These are phyloP conservation scores for Kwoniella europaea DNA, from an alignment of 768 basidiomycete genomes.

Conservation along the genomic window DNA sequence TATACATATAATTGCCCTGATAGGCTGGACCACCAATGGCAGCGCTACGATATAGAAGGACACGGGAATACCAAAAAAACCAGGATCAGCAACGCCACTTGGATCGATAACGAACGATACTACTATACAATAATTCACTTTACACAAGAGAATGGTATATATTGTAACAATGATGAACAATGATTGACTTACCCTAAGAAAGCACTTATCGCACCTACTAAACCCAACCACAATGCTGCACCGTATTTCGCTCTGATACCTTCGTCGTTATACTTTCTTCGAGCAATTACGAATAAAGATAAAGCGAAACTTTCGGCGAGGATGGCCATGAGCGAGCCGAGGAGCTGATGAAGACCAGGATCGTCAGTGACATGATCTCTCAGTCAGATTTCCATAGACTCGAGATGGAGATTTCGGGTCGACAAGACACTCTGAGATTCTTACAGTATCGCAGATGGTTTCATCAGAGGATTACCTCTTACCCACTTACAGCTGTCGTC, in stretches of 20 bases:
- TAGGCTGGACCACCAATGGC: slow-evolving; percentile 42
- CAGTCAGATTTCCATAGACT: background rate
- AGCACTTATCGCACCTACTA: slow-evolving; percentile 33
- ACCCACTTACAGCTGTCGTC: slow-evolving; percentile 36
- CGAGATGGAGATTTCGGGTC: background rate
- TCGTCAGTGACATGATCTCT: background rate
- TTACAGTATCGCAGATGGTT: background rate
- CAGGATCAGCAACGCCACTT: no score
- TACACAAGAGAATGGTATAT: no score
- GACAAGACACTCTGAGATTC: background rate
- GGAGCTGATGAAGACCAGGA: slow-evolving; percentile 18
- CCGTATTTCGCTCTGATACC: slow-evolving; percentile 33
- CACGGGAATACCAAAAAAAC: background rate
- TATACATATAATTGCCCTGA: slow-evolving; percentile 41
- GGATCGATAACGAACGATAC: no score
- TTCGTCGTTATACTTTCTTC: slow-evolving; percentile 23
- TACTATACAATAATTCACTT: no score
- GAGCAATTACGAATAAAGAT: slow-evolving; percentile 35
- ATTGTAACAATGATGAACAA: background rate
- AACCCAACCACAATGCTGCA: slow-evolving; percentile 42
- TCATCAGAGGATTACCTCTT: background rate
- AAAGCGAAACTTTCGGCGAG: slow-evolving; percentile 41
- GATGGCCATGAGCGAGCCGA: slow-evolving; percentile 33
- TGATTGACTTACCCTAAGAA: slow-evolving; percentile 35
- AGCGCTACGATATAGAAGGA: slow-evolving; percentile 5